A percentile compares a stretch with the other conserved stretches of the same genome.
Conservation (phyloP, 169 alveolate species). For the Cytauxzoon felis region DNA sequence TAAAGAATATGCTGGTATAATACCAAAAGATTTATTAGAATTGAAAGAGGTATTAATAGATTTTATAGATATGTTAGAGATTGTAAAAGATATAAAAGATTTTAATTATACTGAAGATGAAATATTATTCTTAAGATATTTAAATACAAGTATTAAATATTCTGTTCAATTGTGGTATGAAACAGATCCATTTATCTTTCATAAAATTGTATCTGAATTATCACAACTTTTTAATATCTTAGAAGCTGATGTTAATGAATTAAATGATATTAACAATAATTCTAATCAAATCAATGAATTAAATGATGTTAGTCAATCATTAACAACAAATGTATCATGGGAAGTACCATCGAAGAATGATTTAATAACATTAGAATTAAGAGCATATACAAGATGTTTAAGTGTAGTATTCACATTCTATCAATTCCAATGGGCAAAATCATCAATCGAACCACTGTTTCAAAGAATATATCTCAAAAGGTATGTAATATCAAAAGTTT, state of each 20-base stretch:
- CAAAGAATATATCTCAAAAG: slow-evolving; percentile 64
- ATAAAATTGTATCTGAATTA: slow-evolving; percentile 17
- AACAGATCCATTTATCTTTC: slow-evolving; percentile 51
- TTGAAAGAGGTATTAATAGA: slow-evolving; percentile 21
- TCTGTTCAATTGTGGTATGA: slow-evolving; percentile 52
- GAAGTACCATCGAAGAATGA: slow-evolving; percentile 53
- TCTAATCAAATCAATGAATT: too few relatives aligned
- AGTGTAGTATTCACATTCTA: slow-evolving; percentile 58
- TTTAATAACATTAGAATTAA: slow-evolving; percentile 46
- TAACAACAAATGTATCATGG: not conserved
- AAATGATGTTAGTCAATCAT: not conserved
- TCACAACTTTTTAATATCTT: slow-evolving; percentile 10
- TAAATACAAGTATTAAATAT: slow-evolving; percentile 31
- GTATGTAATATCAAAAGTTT: not conserved
- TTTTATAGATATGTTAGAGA: slow-evolving; percentile 9
- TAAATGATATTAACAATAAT: not conserved
- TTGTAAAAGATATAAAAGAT: not conserved
- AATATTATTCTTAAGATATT: not conserved
- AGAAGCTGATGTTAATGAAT: slow-evolving; percentile 3
- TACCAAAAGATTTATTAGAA: slow-evolving; percentile 48
- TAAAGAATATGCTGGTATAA: slow-evolving; percentile 32
- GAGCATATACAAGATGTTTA: slow-evolving; percentile 63
- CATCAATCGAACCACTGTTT: slow-evolving; percentile 63
- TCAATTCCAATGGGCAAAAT: slow-evolving; percentile 66
- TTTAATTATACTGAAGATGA: slow-evolving; percentile 2